phyloP scores from a whole-genome alignment of 495 filamentous ascomycete species.

The Neurospora cerealis region DNA sequence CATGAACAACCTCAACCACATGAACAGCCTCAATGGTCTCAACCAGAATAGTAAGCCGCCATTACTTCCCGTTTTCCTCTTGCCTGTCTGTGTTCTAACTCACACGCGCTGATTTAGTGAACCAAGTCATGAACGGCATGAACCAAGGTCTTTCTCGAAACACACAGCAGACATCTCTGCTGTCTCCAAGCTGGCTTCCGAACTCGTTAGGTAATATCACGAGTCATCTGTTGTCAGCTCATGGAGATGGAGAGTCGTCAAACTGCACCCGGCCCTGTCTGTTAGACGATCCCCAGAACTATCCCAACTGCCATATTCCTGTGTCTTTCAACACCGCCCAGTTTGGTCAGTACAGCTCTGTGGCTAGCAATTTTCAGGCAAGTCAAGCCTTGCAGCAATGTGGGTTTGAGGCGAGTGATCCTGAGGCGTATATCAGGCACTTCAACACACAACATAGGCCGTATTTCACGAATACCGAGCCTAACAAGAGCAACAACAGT shows the following conservation, averaged over 20 bases:
- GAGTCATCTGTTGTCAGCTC: constrained; percentile 18
- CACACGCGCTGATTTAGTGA: neutral
- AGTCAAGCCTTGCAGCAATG: constrained; percentile 17
- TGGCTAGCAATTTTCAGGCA: constrained; percentile 5
- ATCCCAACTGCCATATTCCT: constrained; percentile 19
- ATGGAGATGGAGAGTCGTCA: constrained; percentile 10
- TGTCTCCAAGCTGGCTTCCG: constrained; percentile 5
- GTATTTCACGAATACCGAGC: constrained; percentile 5
- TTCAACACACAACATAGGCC: constrained; percentile 21
- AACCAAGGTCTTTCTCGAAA: constrained; percentile 9
- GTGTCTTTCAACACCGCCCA: constrained; percentile 1
- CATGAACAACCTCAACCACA: neutral
- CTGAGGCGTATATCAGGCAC: constrained; percentile 20
- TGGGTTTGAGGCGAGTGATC: constrained; percentile 17
- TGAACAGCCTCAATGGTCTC: neutral
- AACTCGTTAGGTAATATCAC: constrained; percentile 15
- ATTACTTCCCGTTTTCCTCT: neutral
- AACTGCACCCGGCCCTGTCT: constrained; percentile 18
- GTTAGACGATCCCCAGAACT: constrained; percentile 20
- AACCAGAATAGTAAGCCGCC: neutral
- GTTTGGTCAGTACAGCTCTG: constrained; percentile 14
- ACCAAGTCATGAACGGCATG: constrained; percentile 6
- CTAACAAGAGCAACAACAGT: neutral
- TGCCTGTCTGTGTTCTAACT: neutral
- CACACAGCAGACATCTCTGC: constrained; percentile 6